Conservation (phyloP, 805 yeast genomes). For the Metschnikowia shivogae region DNA sequence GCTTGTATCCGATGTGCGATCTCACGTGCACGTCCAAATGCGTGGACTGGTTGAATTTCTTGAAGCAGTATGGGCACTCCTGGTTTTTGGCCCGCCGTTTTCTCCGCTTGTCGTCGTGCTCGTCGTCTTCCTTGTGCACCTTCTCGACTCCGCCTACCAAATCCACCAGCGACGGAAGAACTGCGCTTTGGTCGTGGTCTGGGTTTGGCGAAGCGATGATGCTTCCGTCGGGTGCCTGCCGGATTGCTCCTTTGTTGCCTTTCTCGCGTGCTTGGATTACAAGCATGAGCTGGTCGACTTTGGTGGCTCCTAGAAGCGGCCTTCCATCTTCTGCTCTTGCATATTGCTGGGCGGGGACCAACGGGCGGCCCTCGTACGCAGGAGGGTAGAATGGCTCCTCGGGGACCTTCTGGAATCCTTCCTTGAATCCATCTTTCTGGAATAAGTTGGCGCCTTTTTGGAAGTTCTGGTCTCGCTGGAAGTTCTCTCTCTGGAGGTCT, state of each 20-base stretch:
- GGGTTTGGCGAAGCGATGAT: conserved; percentile 43
- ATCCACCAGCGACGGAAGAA: conserved; percentile 54
- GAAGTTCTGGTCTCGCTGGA: neutral
- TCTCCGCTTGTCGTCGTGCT: conserved; percentile 18
- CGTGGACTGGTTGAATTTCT: conserved; percentile 82
- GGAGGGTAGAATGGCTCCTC: neutral
- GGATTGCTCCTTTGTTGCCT: conserved; percentile 61
- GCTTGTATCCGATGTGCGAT: conserved; percentile 83
- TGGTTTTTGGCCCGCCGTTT: conserved; percentile 46
- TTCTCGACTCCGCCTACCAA: conserved; percentile 80
- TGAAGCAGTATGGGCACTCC: conserved; percentile 73
- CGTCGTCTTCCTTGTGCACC: conserved; percentile 28
- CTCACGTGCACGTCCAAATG: conserved; percentile 87
- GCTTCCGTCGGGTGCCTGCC: conserved; percentile 67
- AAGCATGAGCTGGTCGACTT: conserved; percentile 86
- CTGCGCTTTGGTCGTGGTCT: conserved; percentile 25
- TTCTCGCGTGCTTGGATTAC: conserved; percentile 85
- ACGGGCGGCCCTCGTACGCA: conserved; percentile 17
- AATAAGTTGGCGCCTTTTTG: neutral
- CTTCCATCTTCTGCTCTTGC: conserved; percentile 56
- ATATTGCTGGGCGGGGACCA: conserved; percentile 46
- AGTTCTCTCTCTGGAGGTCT: neutral
- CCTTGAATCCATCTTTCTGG: neutral
- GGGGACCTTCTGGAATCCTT: neutral
- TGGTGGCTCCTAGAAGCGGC: conserved; percentile 78